A percentile compares a stretch with the other conserved stretches of the same genome.
phyloP scores from a whole-genome alignment of 2,329 filamentous ascomycete species.

The Ascocoryne sarcoides region DNA sequence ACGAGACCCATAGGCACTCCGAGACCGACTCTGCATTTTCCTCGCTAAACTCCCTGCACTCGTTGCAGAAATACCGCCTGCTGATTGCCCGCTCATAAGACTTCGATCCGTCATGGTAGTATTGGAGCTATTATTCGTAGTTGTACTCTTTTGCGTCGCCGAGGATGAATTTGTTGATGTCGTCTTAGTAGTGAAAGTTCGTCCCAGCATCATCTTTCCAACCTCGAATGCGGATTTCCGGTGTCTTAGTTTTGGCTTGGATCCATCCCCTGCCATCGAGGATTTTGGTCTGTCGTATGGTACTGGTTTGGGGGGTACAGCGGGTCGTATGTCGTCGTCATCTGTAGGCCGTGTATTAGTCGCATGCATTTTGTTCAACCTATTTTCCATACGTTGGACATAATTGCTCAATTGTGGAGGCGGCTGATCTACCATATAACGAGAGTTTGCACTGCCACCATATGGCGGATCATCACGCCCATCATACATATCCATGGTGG shows the following conservation, averaged over 20 bases:
- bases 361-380: slow-evolving; percentile 39
- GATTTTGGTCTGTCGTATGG: slow-evolving; percentile 48
- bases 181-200: slow-evolving; percentile 84
- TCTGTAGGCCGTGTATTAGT: slow-evolving; percentile 13
- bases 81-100: slow-evolving; percentile 89
- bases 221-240: slow-evolving; percentile 76
- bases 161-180: slow-evolving; percentile 72
- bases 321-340: slow-evolving; percentile 17
- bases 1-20: slow-evolving; percentile 55
- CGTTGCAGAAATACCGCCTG: slow-evolving; percentile 84
- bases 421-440: slow-evolving; percentile 40
- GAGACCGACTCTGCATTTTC: slow-evolving; percentile 51
- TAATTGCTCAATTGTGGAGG: slow-evolving; percentile 75
- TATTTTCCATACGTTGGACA: slow-evolving; percentile 83
- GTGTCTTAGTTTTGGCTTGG: slow-evolving; percentile 43
- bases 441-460: slow-evolving; percentile 15
- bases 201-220: slow-evolving; percentile 56
- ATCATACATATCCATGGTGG: slow-evolving; percentile 62
- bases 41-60: slow-evolving; percentile 90
- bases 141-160: slow-evolving; percentile 54
- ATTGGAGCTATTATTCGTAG: slow-evolving; percentile 56
- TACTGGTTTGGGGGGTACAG: slow-evolving; percentile 39
- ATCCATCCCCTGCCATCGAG: slow-evolving; percentile 39
- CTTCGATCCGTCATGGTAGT: slow-evolving; percentile 75
- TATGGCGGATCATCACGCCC: slow-evolving; percentile 39